Percentiles rank a stretch among this genome's conserved stretches.
These are phyloP conservation scores for Fraxinus floribunda DNA, from an alignment of 305 asterid species.

Conservation along the genomic window DNA sequence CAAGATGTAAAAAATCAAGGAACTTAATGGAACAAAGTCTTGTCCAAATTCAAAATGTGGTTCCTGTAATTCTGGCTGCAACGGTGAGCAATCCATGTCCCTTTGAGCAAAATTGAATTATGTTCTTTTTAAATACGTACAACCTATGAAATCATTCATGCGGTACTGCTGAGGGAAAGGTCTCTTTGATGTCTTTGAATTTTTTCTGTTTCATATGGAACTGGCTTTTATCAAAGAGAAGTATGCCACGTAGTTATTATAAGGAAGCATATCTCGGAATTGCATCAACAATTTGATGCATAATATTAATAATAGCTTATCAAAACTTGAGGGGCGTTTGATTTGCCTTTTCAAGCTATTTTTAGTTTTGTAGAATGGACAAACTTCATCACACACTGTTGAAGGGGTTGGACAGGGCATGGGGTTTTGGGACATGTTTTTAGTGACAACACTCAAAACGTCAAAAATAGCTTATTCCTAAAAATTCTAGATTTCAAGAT, in stretches of 20 bases:
- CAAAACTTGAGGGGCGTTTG: neutral
- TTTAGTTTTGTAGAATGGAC: neutral
- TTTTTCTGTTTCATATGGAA: neutral
- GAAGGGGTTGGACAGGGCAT: neutral
- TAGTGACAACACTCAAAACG: neutral
- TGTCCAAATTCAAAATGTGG: constrained; percentile 38
- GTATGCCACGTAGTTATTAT: neutral
- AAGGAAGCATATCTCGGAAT: neutral
- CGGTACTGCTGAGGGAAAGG: neutral
- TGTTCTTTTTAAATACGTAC: neutral
- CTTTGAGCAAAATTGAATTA: neutral
- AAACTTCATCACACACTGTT: neutral
- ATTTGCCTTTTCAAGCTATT: neutral
- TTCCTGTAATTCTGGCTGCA: constrained; percentile 46
- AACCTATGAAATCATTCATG: neutral
- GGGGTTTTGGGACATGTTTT: neutral
- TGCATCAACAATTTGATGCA: neutral
- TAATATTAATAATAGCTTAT: neutral
- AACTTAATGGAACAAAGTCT: constrained; percentile 43
- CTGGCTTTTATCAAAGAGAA: neutral
- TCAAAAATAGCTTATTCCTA: neutral
- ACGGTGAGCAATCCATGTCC: constrained; percentile 33
- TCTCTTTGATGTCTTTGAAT: neutral
- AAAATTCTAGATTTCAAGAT: neutral
- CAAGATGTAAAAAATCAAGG: constrained; percentile 40